Evolutionary conservation across 306 rosid species (phyloP), one percentile per base, ranked within the genome.

Genomic region (Quercus agrifolia): DNA sequence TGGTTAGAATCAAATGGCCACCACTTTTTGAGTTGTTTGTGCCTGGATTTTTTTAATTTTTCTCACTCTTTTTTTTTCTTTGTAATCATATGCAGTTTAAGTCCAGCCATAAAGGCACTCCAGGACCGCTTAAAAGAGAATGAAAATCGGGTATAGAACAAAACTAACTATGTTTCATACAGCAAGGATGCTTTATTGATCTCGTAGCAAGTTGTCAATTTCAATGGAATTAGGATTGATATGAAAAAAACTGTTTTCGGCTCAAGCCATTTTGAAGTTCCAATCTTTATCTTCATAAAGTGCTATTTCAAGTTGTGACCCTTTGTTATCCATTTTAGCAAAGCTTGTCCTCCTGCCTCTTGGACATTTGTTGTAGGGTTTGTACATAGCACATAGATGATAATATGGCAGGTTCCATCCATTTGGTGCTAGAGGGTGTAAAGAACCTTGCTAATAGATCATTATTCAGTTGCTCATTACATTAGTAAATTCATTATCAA

Each of bases 91-190:
- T 88, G 87, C 97, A 93, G 99, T 88, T 87, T 96, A 82, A 93
- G 98, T 84, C 99, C 99, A 21, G 98, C 98, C 79, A 93, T 96
- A 81, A 87, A 77, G 79, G 89, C 91, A 30, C 94, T 96, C 75
- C 97, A 91, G 78, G 97, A 92, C 86, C 97, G 96, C 56, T 78
- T 89, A 76, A 88, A 90, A 88, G 99, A 93, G 82, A 96, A 90
- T 61, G 92, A 96, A 88, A 82, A 83, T 78, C 98, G 94, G 98
- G 99, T 96, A 96, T 63, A 51, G 38, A 73, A 80, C 74, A 25
- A 80, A 54, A 54, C 76, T 79, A 75, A 30, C 71, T 55, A 70
- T 56, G 10, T 71, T 77, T 63, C 57, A 61, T 63, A 62, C 52
- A 9, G 73, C 80, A 67, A 58, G 77, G 61, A 77, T 61, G 51